Percentiles rank a stretch among this genome's conserved stretches.
Conservation (phyloP, 495 filamentous ascomycete genomes). For the Daldinia vernicosa region DNA sequence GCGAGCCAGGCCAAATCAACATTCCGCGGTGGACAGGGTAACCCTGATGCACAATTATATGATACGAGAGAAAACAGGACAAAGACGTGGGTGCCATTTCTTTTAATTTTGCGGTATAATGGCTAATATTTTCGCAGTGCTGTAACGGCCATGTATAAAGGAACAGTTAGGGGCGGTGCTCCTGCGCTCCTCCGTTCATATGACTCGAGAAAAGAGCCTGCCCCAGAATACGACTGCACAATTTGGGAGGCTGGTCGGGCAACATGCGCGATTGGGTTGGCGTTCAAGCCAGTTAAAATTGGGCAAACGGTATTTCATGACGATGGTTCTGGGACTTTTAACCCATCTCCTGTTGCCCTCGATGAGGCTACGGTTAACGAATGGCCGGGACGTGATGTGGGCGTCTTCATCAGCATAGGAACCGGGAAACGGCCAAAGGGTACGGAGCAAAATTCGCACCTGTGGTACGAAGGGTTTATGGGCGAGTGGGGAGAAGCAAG, state of each 20-base stretch:
- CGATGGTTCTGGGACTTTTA: constrained; percentile 91
- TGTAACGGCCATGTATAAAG: constrained; percentile 91
- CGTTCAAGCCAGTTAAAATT: constrained; percentile 95
- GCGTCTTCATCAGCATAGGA: constrained; percentile 89
- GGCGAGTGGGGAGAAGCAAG: constrained; percentile 92
- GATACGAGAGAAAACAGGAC: constrained; percentile 85
- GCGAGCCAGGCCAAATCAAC: constrained; percentile 47
- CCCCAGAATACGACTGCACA: constrained; percentile 87
- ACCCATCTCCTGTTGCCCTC: constrained; percentile 83
- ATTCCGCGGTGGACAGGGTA: constrained; percentile 63
- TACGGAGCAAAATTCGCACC: constrained; percentile 70
- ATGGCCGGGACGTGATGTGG: constrained; percentile 91
- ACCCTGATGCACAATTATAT: constrained; percentile 75
- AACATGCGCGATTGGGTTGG: constrained; percentile 88
- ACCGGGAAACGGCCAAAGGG: constrained; percentile 86
- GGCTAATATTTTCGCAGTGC: constrained; percentile 64
- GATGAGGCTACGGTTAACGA: constrained; percentile 93
- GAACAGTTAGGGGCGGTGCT: constrained; percentile 69
- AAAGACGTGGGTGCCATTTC: constrained; percentile 76
- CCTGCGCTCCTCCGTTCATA: constrained; percentile 88
- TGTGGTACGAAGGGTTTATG: constrained; percentile 95
- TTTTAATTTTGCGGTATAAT: background rate
- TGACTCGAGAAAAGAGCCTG: constrained; percentile 88
- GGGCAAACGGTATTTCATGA: constrained; percentile 94
- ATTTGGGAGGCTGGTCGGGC: constrained; percentile 97